Conservation (phyloP, 768 basidiomycete genomes). For the Amanita pseudoporphyria region DNA sequence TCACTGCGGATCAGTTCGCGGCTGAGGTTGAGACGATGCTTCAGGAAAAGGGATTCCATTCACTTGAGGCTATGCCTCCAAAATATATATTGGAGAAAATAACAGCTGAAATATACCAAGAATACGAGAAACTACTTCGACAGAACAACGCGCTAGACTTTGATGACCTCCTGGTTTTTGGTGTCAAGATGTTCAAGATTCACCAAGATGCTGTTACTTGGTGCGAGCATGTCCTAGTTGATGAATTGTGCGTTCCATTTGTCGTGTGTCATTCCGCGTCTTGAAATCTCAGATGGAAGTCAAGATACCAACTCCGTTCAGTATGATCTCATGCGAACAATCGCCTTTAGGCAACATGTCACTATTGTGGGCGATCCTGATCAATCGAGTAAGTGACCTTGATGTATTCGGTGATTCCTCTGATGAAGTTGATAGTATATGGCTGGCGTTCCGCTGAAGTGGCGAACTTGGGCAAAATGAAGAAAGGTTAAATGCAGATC, state of each 20-base stretch:
- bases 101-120: conserved; percentile 44
- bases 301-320: conserved; percentile 80
- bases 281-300: conserved; percentile 19
- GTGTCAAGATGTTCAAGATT: conserved; percentile 50
- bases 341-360: conserved; percentile 48
- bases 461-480: conserved; percentile 67
- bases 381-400: conserved; percentile 53
- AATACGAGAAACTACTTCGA: conserved; percentile 55
- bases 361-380: conserved; percentile 89
- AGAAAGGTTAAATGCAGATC: conserved; percentile 30
- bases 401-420: neutral
- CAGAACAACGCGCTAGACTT: conserved; percentile 74
- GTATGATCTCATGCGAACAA: conserved; percentile 66
- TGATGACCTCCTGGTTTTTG: conserved; percentile 73
- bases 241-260: conserved; percentile 61
- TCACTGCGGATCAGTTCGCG: conserved; percentile 39
- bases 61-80: conserved; percentile 16
- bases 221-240: conserved; percentile 66
- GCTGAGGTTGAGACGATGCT: conserved; percentile 14
- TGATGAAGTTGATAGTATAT: conserved; percentile 40
- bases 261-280: neutral
- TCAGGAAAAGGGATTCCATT: conserved; percentile 8
- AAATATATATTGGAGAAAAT: conserved; percentile 20
- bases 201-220: conserved; percentile 41
- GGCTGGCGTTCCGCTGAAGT: conserved; percentile 83